A percentile compares a stretch with the other conserved stretches of the same genome.
Conservation (phyloP, 768 basidiomycete genomes). For the Cantharellus cinnabarinus region DNA sequence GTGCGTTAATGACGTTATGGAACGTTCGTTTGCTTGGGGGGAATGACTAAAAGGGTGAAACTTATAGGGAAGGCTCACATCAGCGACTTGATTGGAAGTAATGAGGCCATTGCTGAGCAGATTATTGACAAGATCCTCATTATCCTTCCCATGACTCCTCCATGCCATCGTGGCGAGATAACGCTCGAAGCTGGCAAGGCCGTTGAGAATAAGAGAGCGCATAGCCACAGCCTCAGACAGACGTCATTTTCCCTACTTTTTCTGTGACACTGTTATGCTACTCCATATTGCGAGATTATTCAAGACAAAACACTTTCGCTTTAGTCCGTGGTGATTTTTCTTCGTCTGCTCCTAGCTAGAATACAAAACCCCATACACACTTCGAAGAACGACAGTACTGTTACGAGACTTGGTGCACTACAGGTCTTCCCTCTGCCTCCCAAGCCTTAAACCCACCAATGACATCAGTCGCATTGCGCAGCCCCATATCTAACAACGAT, state of each 20-base stretch:
- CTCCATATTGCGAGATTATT: too few relatives aligned
- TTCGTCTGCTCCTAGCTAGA: too few relatives aligned
- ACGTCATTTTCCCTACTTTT: too few relatives aligned
- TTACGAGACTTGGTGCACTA: neutral
- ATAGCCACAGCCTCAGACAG: too few relatives aligned
- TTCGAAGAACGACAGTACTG: too few relatives aligned
- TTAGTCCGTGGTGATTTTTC: too few relatives aligned
- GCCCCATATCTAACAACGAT: constrained; percentile 44
- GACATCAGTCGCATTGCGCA: constrained; percentile 58
- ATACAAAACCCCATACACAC: too few relatives aligned
- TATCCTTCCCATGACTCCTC: constrained; percentile 50
- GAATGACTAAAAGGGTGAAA: neutral
- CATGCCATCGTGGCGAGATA: constrained; percentile 45
- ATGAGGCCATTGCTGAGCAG: constrained; percentile 36
- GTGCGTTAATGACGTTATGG: neutral
- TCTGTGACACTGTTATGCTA: too few relatives aligned
- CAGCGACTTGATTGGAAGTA: constrained; percentile 30
- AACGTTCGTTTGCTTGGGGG: neutral
- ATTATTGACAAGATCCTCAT: constrained; percentile 53
- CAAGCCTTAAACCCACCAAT: constrained; percentile 56
- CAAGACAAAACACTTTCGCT: too few relatives aligned
- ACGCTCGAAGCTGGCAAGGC: too few relatives aligned
- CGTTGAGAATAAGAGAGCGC: too few relatives aligned
- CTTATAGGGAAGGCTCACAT: constrained; percentile 22
- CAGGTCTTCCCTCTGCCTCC: constrained; percentile 43